These are phyloP conservation scores for Cyamopsis tetragonoloba DNA, from an alignment of 306 rosid species.

Conservation along the genomic window DNA sequence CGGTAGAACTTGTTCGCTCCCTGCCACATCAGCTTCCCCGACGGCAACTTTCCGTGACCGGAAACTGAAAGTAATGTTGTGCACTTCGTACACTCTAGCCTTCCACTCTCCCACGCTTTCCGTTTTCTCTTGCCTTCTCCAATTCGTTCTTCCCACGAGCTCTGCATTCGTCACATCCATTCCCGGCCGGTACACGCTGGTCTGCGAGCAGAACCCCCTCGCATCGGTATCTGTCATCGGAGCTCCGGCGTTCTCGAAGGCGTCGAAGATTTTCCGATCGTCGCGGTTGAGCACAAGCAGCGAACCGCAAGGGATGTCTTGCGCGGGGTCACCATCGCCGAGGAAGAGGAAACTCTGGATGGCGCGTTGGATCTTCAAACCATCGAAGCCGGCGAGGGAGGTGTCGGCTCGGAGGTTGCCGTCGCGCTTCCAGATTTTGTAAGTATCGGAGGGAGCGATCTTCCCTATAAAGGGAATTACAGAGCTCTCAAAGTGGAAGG, in stretches of 20 bases:
- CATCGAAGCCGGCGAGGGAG: constrained; percentile 74
- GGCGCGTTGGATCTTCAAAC: constrained; percentile 89
- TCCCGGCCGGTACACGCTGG: constrained; percentile 85
- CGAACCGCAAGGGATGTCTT: constrained; percentile 49
- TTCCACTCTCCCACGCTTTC: constrained; percentile 91
- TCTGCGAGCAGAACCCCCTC: constrained; percentile 76
- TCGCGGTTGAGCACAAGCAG: constrained; percentile 80
- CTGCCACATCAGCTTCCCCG: constrained; percentile 56
- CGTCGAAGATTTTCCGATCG: constrained; percentile 66
- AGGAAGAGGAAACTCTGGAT: constrained; percentile 94
- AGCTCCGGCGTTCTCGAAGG: constrained; percentile 75
- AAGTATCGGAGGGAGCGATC: constrained; percentile 92
- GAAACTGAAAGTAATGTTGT: constrained; percentile 85
- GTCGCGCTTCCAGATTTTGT: constrained; percentile 93
- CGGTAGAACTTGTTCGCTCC: constrained; percentile 72
- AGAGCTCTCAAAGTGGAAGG: constrained; percentile 93
- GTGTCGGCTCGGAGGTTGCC: constrained; percentile 85
- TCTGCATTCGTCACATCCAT: constrained; percentile 94
- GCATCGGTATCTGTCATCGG: constrained; percentile 79
- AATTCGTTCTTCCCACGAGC: constrained; percentile 75
- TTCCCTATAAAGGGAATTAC: constrained; percentile 82
- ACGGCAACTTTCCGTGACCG: constrained; percentile 66
- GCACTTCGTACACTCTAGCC: constrained; percentile 75
- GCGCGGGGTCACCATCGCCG: constrained; percentile 67
- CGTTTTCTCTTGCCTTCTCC: constrained; percentile 90